A percentile compares a stretch with the other conserved stretches of the same genome.
These are phyloP conservation scores for Colletotrichum scovillei DNA, from an alignment of 2,329 filamentous ascomycete species.

Conservation along the genomic window DNA sequence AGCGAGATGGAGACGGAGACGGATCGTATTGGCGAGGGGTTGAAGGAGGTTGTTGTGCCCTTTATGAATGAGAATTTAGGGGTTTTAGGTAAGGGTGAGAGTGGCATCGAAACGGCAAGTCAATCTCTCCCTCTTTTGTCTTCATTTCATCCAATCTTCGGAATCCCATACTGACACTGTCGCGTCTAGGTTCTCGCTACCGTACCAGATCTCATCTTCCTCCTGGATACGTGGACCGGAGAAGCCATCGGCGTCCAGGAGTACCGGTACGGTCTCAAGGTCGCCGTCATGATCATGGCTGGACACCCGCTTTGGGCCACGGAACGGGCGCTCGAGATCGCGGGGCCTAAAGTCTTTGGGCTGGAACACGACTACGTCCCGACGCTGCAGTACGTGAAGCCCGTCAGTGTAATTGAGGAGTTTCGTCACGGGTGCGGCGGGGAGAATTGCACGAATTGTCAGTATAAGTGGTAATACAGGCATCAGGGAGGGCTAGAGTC, in stretches of 20 bases:
- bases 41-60: constrained; percentile 33
- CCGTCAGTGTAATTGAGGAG: constrained; percentile 36
- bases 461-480: neutral
- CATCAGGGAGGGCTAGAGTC: too few species aligned
- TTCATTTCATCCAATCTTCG: neutral
- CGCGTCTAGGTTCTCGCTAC: constrained; percentile 45
- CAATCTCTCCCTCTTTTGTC: neutral
- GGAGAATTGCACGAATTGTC: neutral
- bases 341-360: constrained; percentile 36
- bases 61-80: constrained; percentile 39
- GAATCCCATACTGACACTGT: neutral
- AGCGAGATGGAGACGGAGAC: constrained; percentile 44
- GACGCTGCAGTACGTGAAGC: constrained; percentile 29
- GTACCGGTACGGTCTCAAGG: constrained; percentile 44
- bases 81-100: constrained; percentile 32
- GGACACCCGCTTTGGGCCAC: constrained; percentile 29
- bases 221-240: constrained; percentile 51
- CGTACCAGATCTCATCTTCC: constrained; percentile 54
- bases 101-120: constrained; percentile 39
- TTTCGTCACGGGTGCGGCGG: constrained; percentile 6
- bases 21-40: constrained; percentile 44
- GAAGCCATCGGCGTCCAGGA: constrained; percentile 51
- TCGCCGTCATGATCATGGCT: constrained; percentile 37
- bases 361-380: constrained; percentile 35
- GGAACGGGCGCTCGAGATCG: constrained; percentile 38